Conservation (phyloP, 2,329 filamentous ascomycete genomes). For the Cordyceps pruinosa region DNA sequence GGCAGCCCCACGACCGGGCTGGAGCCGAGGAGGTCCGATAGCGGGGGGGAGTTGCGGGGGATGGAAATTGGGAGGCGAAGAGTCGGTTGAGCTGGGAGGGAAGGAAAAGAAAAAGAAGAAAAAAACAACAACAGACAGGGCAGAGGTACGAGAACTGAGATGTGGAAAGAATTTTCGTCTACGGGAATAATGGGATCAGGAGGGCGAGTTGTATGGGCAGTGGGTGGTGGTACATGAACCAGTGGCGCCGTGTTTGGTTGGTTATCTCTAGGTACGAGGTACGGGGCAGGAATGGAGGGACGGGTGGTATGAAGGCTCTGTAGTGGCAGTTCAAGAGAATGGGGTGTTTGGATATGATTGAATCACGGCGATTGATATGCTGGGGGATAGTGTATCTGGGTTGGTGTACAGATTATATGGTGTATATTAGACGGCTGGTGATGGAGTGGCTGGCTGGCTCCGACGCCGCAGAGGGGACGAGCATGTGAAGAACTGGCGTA, state of each 20-base stretch:
- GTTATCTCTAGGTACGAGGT: too few species aligned
- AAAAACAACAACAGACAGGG: neutral
- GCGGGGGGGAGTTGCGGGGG: neutral
- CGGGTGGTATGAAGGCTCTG: neutral
- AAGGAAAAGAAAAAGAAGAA: neutral
- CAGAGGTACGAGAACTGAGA: neutral
- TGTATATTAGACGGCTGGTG: neutral
- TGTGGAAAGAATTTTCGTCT: neutral
- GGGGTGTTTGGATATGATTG: too few species aligned
- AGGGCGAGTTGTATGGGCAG: neutral
- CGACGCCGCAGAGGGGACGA: neutral
- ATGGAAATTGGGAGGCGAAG: neutral
- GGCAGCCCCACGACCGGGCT: neutral
- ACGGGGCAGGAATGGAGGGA: too few species aligned
- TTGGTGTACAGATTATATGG: neutral
- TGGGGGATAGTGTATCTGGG: too few species aligned
- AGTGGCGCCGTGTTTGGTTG: neutral
- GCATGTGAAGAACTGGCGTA: neutral
- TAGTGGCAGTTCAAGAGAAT: too few species aligned
- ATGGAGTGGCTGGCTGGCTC: neutral
- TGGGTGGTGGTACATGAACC: neutral
- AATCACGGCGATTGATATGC: neutral
- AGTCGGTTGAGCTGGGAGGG: neutral
- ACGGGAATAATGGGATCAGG: neutral
- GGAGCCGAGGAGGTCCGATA: neutral